Evolutionary conservation across 2,329 filamentous ascomycete genomes (phyloP).

Genomic region (Tolypocladium sp.): DNA sequence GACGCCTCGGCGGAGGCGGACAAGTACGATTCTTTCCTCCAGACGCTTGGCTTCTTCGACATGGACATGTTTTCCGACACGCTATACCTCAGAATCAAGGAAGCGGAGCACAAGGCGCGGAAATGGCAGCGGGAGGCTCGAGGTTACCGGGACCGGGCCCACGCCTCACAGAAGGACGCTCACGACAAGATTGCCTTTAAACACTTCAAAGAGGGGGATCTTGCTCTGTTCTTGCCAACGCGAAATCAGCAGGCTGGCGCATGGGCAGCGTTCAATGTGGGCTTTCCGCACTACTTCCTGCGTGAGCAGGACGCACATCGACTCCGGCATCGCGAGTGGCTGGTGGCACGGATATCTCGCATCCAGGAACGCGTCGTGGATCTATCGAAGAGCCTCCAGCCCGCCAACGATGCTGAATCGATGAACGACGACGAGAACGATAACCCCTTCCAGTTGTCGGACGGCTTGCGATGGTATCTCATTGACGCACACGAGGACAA

Average conservation of each 20-base stretch:
- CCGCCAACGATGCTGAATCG: conserved; percentile 38
- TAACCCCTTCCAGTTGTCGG: conserved; percentile 93
- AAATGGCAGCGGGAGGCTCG: conserved; percentile 89
- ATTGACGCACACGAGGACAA: conserved; percentile 93
- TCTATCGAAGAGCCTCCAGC: conserved; percentile 66
- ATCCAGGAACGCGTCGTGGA: conserved; percentile 92
- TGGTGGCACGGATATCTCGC: conserved; percentile 86
- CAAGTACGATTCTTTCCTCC: conserved; percentile 68
- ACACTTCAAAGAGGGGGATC: conserved; percentile 91
- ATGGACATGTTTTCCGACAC: conserved; percentile 77
- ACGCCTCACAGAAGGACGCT: conserved; percentile 70
- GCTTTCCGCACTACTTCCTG: conserved; percentile 93
- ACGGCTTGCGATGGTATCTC: conserved; percentile 92
- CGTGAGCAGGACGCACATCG: conserved; percentile 86
- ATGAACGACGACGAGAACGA: conserved; percentile 68
- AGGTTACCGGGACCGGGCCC: conserved; percentile 78
- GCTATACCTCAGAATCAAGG: conserved; percentile 81
- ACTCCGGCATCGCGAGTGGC: conserved; percentile 79
- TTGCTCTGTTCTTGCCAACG: conserved; percentile 89
- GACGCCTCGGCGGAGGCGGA: conserved; percentile 58
- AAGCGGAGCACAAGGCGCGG: conserved; percentile 84
- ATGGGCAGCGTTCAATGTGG: conserved; percentile 98
- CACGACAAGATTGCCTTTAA: conserved; percentile 95
- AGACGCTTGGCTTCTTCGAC: conserved; percentile 68
- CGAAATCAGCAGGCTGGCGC: conserved; percentile 89